A percentile compares a stretch with the other conserved stretches of the same genome.
Evolutionary conservation across 768 basidiomycete genomes (phyloP).

Genomic region (Russula earlei): DNA sequence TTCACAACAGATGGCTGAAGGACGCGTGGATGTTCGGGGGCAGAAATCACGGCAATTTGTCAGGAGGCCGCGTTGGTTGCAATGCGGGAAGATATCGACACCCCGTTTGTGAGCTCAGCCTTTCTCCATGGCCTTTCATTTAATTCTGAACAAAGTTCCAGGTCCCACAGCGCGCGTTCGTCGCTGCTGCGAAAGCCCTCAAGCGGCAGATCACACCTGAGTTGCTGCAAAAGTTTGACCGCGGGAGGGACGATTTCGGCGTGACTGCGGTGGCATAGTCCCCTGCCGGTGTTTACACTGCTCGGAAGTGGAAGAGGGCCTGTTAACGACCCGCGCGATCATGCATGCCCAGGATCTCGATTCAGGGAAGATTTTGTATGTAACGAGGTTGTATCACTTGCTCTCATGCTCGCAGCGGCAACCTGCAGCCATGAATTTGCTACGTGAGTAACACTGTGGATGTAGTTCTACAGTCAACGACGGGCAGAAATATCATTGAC

Average conservation of each 20-base stretch:
- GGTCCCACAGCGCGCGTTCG: conserved; percentile 69
- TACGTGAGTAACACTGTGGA: too few species aligned
- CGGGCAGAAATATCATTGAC: neutral
- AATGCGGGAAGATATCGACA: conserved; percentile 81
- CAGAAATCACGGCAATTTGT: conserved; percentile 84
- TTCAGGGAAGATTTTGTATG: neutral
- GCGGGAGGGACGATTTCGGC: conserved; percentile 43
- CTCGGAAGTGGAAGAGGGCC: neutral
- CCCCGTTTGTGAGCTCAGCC: conserved; percentile 49
- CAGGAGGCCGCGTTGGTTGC: conserved; percentile 92
- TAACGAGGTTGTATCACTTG: neutral
- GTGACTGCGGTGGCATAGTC: conserved; percentile 1
- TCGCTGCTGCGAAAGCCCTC: conserved; percentile 59
- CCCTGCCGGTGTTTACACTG: neutral
- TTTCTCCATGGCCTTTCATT: neutral
- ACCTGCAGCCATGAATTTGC: too few species aligned
- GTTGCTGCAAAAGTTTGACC: conserved; percentile 59
- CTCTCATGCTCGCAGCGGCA: neutral
- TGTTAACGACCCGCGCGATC: neutral
- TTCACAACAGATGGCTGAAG: neutral
- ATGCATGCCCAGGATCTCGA: too few species aligned
- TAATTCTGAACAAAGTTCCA: conserved; percentile 25
- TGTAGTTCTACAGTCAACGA: too few species aligned
- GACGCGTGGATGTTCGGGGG: conserved; percentile 95
- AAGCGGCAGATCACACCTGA: conserved; percentile 79